These are phyloP conservation scores for Cyclotella atomus DNA, from an alignment of 108 stramenopile species.

Conservation along the genomic window DNA sequence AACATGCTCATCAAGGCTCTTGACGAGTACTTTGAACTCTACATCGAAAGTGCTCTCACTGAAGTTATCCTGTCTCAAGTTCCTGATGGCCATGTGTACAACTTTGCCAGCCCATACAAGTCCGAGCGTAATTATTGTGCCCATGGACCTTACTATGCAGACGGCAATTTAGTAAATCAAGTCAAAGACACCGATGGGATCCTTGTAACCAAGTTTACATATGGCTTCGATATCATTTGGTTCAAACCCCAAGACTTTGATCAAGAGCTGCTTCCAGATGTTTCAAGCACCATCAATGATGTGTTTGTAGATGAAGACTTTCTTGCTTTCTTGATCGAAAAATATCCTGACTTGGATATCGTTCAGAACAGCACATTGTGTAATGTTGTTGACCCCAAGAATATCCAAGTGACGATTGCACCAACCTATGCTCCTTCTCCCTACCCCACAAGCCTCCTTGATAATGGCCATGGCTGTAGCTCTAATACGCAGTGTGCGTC, in stretches of 20 bases:
- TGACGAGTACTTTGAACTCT: conserved; percentile 33
- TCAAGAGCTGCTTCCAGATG: conserved; percentile 18
- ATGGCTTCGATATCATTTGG: conserved; percentile 45
- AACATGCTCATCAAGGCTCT: conserved; percentile 36
- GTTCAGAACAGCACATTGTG: conserved; percentile 17
- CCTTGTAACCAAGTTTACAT: conserved; percentile 35
- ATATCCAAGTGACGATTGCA: conserved; percentile 13
- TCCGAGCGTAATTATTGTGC: conserved; percentile 27
- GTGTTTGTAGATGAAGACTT: conserved; percentile 26
- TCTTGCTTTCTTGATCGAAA: conserved; percentile 9
- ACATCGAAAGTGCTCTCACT: conserved; percentile 8
- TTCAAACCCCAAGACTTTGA: conserved; percentile 31
- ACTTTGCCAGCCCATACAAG: conserved; percentile 29
- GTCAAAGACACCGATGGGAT: conserved; percentile 21
- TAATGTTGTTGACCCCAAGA: conserved; percentile 28
- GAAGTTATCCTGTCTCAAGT: conserved; percentile 7
- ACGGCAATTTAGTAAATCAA: conserved; percentile 33
- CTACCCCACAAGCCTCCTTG: conserved; percentile 7
- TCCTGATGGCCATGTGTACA: conserved; percentile 19
- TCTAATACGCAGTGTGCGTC: conserved; percentile 15
- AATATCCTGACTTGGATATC: conserved; percentile 24
- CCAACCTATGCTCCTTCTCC: conserved; percentile 13
- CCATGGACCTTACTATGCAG: conserved; percentile 30
- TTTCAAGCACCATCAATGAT: conserved; percentile 17
- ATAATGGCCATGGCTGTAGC: neutral